These are phyloP conservation scores for Babesia bovis DNA, from an alignment of 169 alveolate genomes.

Conservation along the genomic window DNA sequence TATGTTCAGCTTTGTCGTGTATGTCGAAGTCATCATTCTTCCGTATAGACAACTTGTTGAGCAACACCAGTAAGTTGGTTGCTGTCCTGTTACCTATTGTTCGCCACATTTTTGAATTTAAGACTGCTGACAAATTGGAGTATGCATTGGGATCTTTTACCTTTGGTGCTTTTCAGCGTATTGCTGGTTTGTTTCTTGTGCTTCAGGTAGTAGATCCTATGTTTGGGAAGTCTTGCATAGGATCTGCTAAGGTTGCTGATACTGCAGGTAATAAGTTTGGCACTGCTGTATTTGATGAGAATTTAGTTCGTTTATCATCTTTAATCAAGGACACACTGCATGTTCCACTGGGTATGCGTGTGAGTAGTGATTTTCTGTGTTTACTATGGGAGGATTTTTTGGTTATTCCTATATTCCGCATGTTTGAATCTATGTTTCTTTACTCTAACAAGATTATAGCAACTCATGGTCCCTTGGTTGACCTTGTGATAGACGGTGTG, in stretches of 20 bases:
- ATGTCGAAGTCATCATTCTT: not conserved
- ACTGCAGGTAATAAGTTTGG: not conserved
- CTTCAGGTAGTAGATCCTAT: constrained; percentile 13
- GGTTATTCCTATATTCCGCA: constrained; percentile 1
- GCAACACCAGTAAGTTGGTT: constrained; percentile 14
- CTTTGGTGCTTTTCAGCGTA: constrained; percentile 24
- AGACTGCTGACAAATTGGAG: not conserved
- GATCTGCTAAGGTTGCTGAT: not conserved
- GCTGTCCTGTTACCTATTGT: constrained; percentile 13
- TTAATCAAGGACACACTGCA: constrained; percentile 24
- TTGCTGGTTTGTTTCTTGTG: constrained; percentile 23
- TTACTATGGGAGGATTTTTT: constrained; percentile 21
- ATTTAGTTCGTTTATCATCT: not conserved
- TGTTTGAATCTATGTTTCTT: constrained; percentile 1
- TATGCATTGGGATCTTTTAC: constrained; percentile 6
- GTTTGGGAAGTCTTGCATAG: not conserved
- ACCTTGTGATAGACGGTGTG: constrained; percentile 11
- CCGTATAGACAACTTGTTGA: constrained; percentile 20
- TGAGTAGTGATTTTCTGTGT: not conserved
- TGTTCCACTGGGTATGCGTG: not conserved
- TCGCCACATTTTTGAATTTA: not conserved
- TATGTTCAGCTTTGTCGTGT: not conserved
- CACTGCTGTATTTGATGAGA: not conserved
- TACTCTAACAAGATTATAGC: not conserved
- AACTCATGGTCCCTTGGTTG: not conserved